phyloP scores from a whole-genome alignment of 148 eudicot species.

The Rhododendron henanense region DNA sequence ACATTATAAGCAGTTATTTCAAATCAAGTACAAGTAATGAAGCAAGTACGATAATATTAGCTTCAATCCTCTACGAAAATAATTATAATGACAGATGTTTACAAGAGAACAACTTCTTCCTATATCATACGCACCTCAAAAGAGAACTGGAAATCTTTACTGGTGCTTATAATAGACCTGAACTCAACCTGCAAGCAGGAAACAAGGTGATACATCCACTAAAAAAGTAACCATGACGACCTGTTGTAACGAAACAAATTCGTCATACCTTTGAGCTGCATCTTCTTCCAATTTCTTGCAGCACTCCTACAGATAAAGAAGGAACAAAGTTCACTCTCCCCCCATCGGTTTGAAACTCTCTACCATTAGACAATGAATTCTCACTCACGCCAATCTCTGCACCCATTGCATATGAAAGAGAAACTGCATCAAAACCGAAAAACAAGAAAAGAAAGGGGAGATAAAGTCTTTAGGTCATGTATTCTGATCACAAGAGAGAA shows the following conservation, averaged over 20 bases:
- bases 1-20: background rate
- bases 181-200: constrained; percentile 72
- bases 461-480: background rate
- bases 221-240: background rate
- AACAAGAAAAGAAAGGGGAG: background rate
- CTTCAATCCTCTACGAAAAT: background rate
- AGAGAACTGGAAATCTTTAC: constrained; percentile 80
- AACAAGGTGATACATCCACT: constrained; percentile 1
- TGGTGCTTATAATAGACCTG: constrained; percentile 63
- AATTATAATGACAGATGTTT: background rate
- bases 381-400: constrained; percentile 34
- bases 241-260: background rate
- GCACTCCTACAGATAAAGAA: constrained; percentile 66
- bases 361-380: constrained; percentile 29
- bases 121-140: constrained; percentile 60
- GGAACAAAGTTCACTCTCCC: constrained; percentile 44
- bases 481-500: background rate
- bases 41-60: background rate
- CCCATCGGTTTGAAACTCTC: constrained; percentile 46
- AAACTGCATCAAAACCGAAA: background rate
- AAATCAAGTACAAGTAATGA: background rate
- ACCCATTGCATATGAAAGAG: background rate
- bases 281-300: constrained; percentile 93
- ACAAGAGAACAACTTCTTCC: background rate
- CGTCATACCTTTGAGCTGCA: constrained; percentile 77